Evolutionary conservation across 1,139 yeast genomes (phyloP).

Genomic region (Yamadazyma sp.): DNA sequence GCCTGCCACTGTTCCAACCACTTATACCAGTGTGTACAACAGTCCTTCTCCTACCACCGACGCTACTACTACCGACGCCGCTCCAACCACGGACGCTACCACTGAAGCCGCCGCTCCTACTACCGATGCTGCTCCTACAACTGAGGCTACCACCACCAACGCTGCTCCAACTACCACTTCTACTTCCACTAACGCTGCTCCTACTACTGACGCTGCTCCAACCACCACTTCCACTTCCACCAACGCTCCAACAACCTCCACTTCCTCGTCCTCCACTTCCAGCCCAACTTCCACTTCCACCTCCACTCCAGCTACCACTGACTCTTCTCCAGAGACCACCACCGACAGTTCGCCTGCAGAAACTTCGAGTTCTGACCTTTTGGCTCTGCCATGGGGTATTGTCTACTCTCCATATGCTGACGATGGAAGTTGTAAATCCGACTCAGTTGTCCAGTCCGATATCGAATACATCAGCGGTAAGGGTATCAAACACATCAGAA

Average conservation of each 20-base stretch:
- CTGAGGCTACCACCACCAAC: constrained; percentile 1
- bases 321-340: constrained; percentile 15
- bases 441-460: constrained; percentile 56
- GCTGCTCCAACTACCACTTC: constrained; percentile 3
- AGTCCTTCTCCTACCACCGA: constrained; percentile 11
- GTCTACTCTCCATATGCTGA: constrained; percentile 81
- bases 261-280: constrained; percentile 19
- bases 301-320: constrained; percentile 20
- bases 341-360: no score
- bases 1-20: constrained; percentile 34
- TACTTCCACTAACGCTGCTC: no score
- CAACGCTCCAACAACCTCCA: constrained; percentile 8
- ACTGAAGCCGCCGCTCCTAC: constrained; percentile 9
- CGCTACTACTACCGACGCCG: constrained; percentile 13
- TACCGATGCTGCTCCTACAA: constrained; percentile 8
- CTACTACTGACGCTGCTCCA: constrained; percentile 5
- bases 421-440: constrained; percentile 65
- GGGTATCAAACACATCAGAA: constrained; percentile 65
- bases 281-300: constrained; percentile 13
- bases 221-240: constrained; percentile 6
- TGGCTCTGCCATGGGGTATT: constrained; percentile 51
- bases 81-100: constrained; percentile 14
- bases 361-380: constrained; percentile 10
- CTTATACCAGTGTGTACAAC: constrained; percentile 28
- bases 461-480: constrained; percentile 54